Evolutionary conservation across 164 flowering plant species (phyloP).

Genomic region (Vitis riparia): DNA sequence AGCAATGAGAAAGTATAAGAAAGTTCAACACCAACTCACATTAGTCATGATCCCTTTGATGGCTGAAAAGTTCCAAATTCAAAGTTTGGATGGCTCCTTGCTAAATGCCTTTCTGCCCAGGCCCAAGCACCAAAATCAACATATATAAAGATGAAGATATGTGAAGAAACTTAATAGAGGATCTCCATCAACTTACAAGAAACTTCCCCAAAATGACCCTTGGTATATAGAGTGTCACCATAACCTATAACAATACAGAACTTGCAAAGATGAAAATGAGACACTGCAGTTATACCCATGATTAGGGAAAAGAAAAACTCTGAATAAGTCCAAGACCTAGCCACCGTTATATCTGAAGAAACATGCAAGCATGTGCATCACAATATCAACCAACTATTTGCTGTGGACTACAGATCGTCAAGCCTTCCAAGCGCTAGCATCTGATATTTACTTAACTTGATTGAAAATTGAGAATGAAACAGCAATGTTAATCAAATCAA

Average conservation of each 20-base stretch:
- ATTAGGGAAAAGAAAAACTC: background rate
- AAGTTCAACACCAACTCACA: background rate
- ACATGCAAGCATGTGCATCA: too few relatives aligned
- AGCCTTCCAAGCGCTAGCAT: too few relatives aligned
- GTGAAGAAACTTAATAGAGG: background rate
- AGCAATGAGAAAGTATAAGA: background rate
- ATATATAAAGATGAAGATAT: background rate
- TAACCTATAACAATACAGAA: conserved; percentile 8
- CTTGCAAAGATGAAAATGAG: conserved; percentile 4
- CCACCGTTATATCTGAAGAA: conserved; percentile 6
- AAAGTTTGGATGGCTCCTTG: background rate
- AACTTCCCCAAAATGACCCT: background rate
- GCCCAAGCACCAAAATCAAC: conserved; percentile 1
- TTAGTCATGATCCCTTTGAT: background rate
- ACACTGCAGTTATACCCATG: conserved; percentile 1
- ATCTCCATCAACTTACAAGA: conserved; percentile 1
- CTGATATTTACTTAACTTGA: too few relatives aligned
- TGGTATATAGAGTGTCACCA: background rate
- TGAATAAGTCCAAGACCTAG: background rate
- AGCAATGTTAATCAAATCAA: too few relatives aligned
- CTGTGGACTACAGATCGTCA: too few relatives aligned
- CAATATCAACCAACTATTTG: too few relatives aligned
- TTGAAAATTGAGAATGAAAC: too few relatives aligned
- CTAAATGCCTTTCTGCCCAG: conserved; percentile 1
- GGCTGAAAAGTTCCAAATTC: background rate